Evolutionary conservation across 2,329 filamentous ascomycete genomes (phyloP).

Genomic region (Sclerotinia subarctica): DNA sequence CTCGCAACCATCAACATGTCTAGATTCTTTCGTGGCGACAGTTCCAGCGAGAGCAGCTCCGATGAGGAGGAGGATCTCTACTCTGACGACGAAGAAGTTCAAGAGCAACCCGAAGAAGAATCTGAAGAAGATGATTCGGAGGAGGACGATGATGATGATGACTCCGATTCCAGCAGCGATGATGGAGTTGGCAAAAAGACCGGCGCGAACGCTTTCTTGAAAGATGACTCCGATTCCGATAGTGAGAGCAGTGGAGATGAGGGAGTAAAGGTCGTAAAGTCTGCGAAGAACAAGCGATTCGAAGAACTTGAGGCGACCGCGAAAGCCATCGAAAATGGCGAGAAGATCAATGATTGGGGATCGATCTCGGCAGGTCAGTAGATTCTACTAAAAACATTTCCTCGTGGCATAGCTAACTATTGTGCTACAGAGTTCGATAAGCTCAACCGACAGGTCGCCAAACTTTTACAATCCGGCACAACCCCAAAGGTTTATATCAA

Average conservation of each 20-base stretch:
- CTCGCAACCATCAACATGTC: conserved; percentile 66
- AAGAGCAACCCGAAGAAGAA: conserved; percentile 46
- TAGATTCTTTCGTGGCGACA: conserved; percentile 96
- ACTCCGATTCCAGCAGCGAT: conserved; percentile 53
- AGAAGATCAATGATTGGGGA: conserved; percentile 98
- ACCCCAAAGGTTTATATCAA: conserved; percentile 91
- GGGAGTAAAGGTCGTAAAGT: conserved; percentile 83
- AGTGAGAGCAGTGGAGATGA: conserved; percentile 78
- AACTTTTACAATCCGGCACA: conserved; percentile 73
- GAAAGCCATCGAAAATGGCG: conserved; percentile 88
- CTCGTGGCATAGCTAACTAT: conserved; percentile 25
- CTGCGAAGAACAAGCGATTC: conserved; percentile 94
- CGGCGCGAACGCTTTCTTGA: conserved; percentile 83
- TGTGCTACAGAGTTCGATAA: conserved; percentile 78
- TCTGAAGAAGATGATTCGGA: conserved; percentile 49
- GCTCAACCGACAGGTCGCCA: conserved; percentile 80
- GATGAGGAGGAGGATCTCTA: conserved; percentile 94
- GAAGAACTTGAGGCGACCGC: conserved; percentile 91
- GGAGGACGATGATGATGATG: conserved; percentile 52
- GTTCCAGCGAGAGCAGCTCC: conserved; percentile 91
- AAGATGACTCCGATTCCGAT: conserved; percentile 70
- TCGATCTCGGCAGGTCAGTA: conserved; percentile 79
- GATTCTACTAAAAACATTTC: conserved; percentile 23
- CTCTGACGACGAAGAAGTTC: conserved; percentile 65
- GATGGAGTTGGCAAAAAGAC: conserved; percentile 61